These are phyloP conservation scores for Elsinoe arachidis DNA, from an alignment of 2,329 filamentous ascomycete species.

Conservation along the genomic window DNA sequence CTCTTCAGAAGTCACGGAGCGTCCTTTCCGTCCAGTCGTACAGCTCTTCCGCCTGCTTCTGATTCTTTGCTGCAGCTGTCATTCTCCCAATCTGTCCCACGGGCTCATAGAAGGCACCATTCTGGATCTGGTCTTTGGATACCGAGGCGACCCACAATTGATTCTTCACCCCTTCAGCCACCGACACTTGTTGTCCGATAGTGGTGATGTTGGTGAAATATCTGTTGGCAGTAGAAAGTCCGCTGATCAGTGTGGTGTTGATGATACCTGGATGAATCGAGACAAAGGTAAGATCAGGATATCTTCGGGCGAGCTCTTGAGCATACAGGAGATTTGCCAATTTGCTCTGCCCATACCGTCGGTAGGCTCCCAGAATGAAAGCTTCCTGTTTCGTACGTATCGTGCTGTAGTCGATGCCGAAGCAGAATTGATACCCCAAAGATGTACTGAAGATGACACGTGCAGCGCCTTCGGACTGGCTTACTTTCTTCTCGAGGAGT, in stretches of 20 bases:
- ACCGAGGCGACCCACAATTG: constrained; percentile 24
- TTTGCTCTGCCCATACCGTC: constrained; percentile 42
- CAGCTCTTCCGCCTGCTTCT: neutral
- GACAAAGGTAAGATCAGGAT: constrained; percentile 35
- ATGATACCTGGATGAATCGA: constrained; percentile 37
- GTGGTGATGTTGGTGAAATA: neutral
- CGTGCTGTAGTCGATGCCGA: constrained; percentile 23
- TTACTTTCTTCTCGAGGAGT: constrained; percentile 32
- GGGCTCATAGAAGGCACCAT: constrained; percentile 32
- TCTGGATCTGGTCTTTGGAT: constrained; percentile 16
- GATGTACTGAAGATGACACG: constrained; percentile 35
- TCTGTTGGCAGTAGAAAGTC: constrained; percentile 25
- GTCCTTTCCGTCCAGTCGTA: neutral
- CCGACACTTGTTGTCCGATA: constrained; percentile 7
- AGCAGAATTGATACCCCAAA: constrained; percentile 21
- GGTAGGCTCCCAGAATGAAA: constrained; percentile 9
- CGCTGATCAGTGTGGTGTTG: constrained; percentile 28
- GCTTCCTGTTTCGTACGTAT: constrained; percentile 24
- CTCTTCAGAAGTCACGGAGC: neutral
- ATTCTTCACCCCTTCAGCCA: constrained; percentile 22
- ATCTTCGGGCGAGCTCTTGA: constrained; percentile 32
- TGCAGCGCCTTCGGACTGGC: constrained; percentile 32
- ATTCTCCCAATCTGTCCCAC: constrained; percentile 24
- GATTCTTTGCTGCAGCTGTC: neutral
- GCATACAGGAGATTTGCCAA: constrained; percentile 43